phyloP scores from a whole-genome alignment of 2,329 filamentous ascomycete species.

The Scleromitrula shiraiana region DNA sequence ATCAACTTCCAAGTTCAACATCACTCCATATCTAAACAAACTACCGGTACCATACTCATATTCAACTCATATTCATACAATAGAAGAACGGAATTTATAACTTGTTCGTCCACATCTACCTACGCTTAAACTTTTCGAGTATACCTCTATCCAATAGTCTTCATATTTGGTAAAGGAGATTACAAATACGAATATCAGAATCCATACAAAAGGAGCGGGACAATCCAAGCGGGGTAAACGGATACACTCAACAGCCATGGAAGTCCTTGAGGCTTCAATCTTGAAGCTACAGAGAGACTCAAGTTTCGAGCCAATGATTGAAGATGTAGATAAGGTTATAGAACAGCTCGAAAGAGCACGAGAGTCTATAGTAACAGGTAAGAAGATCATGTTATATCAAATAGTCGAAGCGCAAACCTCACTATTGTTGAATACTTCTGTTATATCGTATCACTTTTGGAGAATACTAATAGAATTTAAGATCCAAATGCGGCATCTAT shows the following conservation, averaged over 20 bases:
- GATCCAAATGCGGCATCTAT: conserved; percentile 65
- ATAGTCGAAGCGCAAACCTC: no score
- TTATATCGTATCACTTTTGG: conserved; percentile 5
- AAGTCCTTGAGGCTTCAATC: conserved; percentile 27
- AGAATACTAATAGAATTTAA: conserved; percentile 19
- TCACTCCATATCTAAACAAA: no score
- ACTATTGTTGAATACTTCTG: background rate
- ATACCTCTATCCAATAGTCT: no score
- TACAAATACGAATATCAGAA: background rate
- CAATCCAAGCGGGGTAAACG: conserved; percentile 14
- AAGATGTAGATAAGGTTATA: conserved; percentile 78
- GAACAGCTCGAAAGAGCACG: conserved; percentile 66
- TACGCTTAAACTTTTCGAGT: no score
- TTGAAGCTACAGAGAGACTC: conserved; percentile 26
- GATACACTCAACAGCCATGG: conserved; percentile 29
- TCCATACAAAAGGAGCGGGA: background rate
- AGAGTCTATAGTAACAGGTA: conserved; percentile 64
- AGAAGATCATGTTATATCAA: conserved; percentile 21
- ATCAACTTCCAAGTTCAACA: no score
- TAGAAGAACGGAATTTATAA: no score
- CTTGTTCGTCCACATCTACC: no score
- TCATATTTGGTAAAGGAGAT: background rate
- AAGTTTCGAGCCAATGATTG: conserved; percentile 36
- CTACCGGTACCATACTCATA: no score
- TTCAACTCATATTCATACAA: no score